Evolutionary conservation across 306 rosid genomes (phyloP), one percentile per base, ranked within the genome.

Genomic region (Acmispon strigosus): DNA sequence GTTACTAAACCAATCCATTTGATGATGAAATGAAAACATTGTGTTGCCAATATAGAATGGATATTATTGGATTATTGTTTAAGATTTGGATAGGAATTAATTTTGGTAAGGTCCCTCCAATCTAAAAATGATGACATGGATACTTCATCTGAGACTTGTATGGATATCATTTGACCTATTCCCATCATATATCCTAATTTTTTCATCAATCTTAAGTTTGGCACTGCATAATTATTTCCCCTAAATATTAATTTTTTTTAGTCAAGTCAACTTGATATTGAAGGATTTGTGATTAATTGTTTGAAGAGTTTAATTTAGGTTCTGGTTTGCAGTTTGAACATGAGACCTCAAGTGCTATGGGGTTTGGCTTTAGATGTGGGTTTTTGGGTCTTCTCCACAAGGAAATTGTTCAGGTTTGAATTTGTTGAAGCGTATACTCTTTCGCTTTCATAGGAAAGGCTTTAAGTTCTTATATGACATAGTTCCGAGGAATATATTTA

Each of bases 241-340:
- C 14, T 59, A 10, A 53, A 36, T 66, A 18, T 74, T 53, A 45
- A 47, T 27, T 77, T 34, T 68, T 61, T 56, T 4, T 6, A 12
- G 10, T 54, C 18, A 48, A 74, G 29, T 64, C n/a, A n/a, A n/a
- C n/a, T n/a, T n/a, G 80, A 62, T 20, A 18, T 43, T 60, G 70
- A 66, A 59, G 51, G 56, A 61, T 76, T 62, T 43, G 39, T 59
- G 42, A 57, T 63, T 10, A 75, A 22, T 78, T n/a, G 50, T 70
- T 50, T 18, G 12, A 69, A 66, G 47, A 69, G 44, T 61, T 44
- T 4, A 32, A 48, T 62, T 77, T 56, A 58, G 62, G 53, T 72
- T n/a, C n/a, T n/a, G n/a, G n/a, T n/a, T n/a, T n/a, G n/a, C n/a
- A n/a, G n/a, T n/a, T n/a, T n/a, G n/a, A n/a, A n/a, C n/a, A n/a